Evolutionary conservation across 78 protist genomes (phyloP), one percentile per base, ranked within the genome.

Genomic region (Guillardia theta): DNA sequence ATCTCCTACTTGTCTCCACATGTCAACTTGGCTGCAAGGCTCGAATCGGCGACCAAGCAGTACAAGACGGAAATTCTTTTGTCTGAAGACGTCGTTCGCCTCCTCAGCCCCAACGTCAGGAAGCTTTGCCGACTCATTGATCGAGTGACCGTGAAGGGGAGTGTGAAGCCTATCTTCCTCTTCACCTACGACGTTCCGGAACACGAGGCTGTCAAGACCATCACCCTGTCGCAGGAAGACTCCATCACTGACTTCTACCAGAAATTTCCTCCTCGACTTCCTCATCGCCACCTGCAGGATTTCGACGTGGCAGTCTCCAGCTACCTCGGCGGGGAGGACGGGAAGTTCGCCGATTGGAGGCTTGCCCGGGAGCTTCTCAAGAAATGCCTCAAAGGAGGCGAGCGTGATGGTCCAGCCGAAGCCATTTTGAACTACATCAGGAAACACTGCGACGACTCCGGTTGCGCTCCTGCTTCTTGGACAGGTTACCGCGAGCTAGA

Each of bases 21-120:
- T 43, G 94, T 92, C 41, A 64, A 92, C 22, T 15, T 92, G 88
- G 53, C 87, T 3, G 46, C 94, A 41, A 18, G 88, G 47, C 88
- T 92, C 46, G 94, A 92, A 50, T 10, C 77, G 53, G 94, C 94
- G 33, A 92, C 94, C 39, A 92, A 92, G 94, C 47, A 48, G 58
- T 92, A 62, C 80, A 80, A 80, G 15, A 80, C 62, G 30, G 44
- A 27, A 3, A 54, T 92, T 33, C 80, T 92, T 27, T 24, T 92
- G 36, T 39, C 80, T 39, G 80, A 62, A 37, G 39, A 37, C 80
- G 37, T 92, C 48, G 53, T 43, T 39, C 30, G 22, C 70, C 39
- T 88, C 45, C 76, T 88, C 48, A 53, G 77, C 10, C 78, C 87
- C 47, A 43, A 27, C 4, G 41, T 36, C 30, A 27, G 22, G 41